Percentiles rank a stretch among this genome's conserved stretches.
Evolutionary conservation across 345 rosid species (phyloP).

Genomic region (Ailanthus altissimus): DNA sequence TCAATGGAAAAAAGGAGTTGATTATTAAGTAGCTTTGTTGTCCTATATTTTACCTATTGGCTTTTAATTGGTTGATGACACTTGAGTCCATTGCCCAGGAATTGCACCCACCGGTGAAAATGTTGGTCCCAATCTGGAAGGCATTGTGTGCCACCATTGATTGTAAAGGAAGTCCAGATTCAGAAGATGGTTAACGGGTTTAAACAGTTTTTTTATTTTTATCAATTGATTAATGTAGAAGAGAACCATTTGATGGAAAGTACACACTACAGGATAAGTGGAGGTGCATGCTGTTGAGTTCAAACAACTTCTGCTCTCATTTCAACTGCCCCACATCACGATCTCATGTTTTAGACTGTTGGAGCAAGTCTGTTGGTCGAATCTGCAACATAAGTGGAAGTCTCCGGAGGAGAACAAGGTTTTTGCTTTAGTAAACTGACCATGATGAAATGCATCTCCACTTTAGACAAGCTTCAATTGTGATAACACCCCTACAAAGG

Average conservation of each 20-base stretch:
- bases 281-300: neutral
- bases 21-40: neutral
- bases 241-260: neutral
- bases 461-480: neutral
- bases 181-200: slow-evolving; percentile 24
- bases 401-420: neutral
- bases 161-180: slow-evolving; percentile 29
- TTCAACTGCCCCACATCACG: neutral
- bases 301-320: neutral
- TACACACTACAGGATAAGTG: neutral
- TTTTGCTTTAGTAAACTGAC: neutral
- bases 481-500: neutral
- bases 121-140: slow-evolving; percentile 83
- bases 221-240: neutral
- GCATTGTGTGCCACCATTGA: slow-evolving; percentile 56
- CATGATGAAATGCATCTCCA: neutral
- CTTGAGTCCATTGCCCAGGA: slow-evolving; percentile 43
- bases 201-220: neutral
- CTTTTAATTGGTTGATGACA: neutral
- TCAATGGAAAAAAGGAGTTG: neutral
- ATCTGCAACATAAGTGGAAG: slow-evolving; percentile 4
- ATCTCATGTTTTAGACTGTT: neutral
- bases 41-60: neutral
- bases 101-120: slow-evolving; percentile 68
- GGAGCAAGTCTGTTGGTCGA: slow-evolving; percentile 6